Base-by-base conservation (phyloP, 306 rosid species). In the Cyamopsis tetragonoloba region DNA sequence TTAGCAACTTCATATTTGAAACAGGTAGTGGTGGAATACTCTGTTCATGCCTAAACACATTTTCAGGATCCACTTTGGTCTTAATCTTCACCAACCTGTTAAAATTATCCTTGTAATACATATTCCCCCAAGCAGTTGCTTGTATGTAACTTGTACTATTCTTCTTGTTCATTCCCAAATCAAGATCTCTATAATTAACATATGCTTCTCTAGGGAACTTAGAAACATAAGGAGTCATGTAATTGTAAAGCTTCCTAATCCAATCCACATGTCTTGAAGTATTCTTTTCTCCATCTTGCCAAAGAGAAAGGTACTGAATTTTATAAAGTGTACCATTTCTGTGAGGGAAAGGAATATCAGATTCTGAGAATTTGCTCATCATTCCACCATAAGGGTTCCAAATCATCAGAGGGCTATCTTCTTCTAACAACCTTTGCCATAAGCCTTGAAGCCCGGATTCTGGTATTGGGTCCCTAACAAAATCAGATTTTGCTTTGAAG, bases 401-500 rank as follows among this genome's bases (percentile, higher is more conserved):
- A 48, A 89, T 68, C 70, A 82, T 59, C 56, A 84, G 12, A 2
- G 88, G 79, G 8, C 43, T 50, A 2, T 81, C 90, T n/a, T 89
- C 91, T 60, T 81, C 79, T 5, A 70, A 24, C 54, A 92, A 30
- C 58, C 91, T 85, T 60, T 79, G 59, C 98, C 98, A 92, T 0
- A 92, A 4, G 4, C 98, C 96, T 42, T 87, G 76, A 2, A 92
- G 80, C 0, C 78, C 90, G 0, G 73, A 28, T 68, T 80, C 90
- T 0, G 98, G 85, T 7, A 92, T 87, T 3, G 96, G 75, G 11
- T 73, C 80, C 4, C 69, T 80, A 3, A 89, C 92, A 7, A 82
- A 92, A 41, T 92, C 98, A 41, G 96, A 85, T 53, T 92, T 92
- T 20, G 98, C 96, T 43, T 89, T 92, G 96, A 92, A 89, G 77